A percentile compares a stretch with the other conserved stretches of the same genome.
phyloP scores from a whole-genome alignment of 2,329 filamentous ascomycete species.

The Helotiales sp. region DNA sequence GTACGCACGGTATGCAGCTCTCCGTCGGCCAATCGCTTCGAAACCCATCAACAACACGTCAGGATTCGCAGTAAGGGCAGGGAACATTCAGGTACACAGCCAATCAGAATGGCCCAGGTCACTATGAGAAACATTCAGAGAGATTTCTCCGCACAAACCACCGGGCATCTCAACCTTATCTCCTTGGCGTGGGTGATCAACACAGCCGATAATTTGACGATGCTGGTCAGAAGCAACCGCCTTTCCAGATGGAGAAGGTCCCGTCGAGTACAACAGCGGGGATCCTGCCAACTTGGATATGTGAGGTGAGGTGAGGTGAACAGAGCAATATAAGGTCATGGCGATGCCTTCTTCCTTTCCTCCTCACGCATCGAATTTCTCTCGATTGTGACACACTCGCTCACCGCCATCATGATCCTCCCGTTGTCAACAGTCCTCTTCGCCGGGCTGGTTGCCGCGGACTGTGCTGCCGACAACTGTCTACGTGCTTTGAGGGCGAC shows the following conservation, averaged over 20 bases:
- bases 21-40: background rate
- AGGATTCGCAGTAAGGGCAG: background rate
- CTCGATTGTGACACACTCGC: background rate
- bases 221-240: background rate
- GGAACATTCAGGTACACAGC: background rate
- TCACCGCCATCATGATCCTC: slow-evolving; percentile 16
- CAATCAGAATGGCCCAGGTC: background rate
- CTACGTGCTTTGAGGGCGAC: slow-evolving; percentile 39
- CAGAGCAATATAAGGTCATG: slow-evolving; percentile 3
- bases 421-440: slow-evolving; percentile 12
- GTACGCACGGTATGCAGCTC: background rate
- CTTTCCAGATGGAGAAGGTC: slow-evolving; percentile 7
- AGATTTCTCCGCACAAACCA: background rate
- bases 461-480: slow-evolving; percentile 40
- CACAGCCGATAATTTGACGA: background rate
- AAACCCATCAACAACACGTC: background rate
- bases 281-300: background rate
- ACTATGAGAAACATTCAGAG: background rate
- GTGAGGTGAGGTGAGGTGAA: no score
- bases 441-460: slow-evolving; percentile 15
- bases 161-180: slow-evolving; percentile 6
- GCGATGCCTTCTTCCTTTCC: background rate
- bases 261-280: background rate
- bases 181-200: slow-evolving; percentile 5
- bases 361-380: background rate